phyloP scores from a whole-genome alignment of 1,284 basidiomycete genomes.

The Phylloboletellus chloephorus region DNA sequence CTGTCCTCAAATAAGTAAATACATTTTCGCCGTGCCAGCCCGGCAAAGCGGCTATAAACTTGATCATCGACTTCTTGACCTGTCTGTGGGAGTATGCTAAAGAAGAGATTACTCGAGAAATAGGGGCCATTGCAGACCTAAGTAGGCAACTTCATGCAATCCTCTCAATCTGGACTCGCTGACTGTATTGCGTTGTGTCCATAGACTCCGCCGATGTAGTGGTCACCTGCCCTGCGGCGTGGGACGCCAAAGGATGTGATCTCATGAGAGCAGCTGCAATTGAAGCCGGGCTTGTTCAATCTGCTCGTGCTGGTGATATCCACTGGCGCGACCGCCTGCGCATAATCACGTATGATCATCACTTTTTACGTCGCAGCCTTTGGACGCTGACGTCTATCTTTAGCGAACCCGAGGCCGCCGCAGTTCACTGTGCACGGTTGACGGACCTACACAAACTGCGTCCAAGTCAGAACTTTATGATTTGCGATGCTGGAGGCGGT shows the following conservation, averaged over 20 bases:
- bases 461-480: constrained; percentile 75
- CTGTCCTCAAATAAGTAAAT: neutral
- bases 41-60: constrained; percentile 66
- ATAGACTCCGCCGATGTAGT: constrained; percentile 73
- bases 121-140: constrained; percentile 75
- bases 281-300: constrained; percentile 68
- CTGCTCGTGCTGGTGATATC: constrained; percentile 61
- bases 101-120: constrained; percentile 75
- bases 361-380: constrained; percentile 6
- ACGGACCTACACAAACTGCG: constrained; percentile 71
- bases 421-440: constrained; percentile 75
- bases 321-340: constrained; percentile 71
- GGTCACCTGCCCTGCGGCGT: constrained; percentile 79
- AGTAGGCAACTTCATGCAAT: constrained; percentile 42
- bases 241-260: constrained; percentile 76
- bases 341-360: constrained; percentile 66
- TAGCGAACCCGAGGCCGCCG: constrained; percentile 78
- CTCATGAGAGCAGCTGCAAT: constrained; percentile 80
- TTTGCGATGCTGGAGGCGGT: constrained; percentile 77
- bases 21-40: constrained; percentile 38
- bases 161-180: neutral
- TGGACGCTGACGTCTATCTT: constrained; percentile 9
- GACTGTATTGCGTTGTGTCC: constrained; percentile 4
- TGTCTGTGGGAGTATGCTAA: constrained; percentile 82
- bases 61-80: constrained; percentile 74